Base-by-base conservation (phyloP, 805 yeast species). In the Ogataea pignaliae region DNA sequence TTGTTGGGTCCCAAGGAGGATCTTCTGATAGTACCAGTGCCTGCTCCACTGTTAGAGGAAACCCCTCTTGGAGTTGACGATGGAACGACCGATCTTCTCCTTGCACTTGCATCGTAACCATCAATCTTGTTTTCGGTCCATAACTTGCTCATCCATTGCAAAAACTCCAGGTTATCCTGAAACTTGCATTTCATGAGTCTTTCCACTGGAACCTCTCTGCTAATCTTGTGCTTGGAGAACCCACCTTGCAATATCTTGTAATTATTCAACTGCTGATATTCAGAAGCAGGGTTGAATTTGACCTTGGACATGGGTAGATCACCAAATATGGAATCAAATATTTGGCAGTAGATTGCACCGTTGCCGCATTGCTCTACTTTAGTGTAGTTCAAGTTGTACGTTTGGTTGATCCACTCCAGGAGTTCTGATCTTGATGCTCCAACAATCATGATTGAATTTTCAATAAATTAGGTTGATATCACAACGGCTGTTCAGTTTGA, bases 261-360 rank as follows among this genome's bases (percentile, higher is more conserved):
- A 63, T 93, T 93, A 46, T 77, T 76, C 43, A 86, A 67, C 52
- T 76, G 80, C 48, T 91, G 96, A 62, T 85, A 87, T 50, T 88
- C 95, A 12, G 78, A 72, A 13, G 73, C 69, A 10, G 85, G 81
- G 46, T 81, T 77, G 60, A 83, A 88, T 55, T 79, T 83, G 42
- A 91, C 95, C 54, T 83, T 79, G 39, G 68, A 58, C 83, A 91
- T 77, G 1, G 97, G 93, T 15, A 93, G 74, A 53, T 88, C 96
- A 10, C 84, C 81, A 55, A 73, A 86, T 15, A 93, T 81, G 8
- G 89, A 79, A 63, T 93, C 97, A 70, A 91, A 73, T 34, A 93
- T 75, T 68, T 90, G 97, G 64, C 97, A 89, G 61, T 88, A 91
- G 1, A 88, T 91, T 1, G 97, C 97, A 2, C 99, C 99, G 2